Evolutionary conservation across 106 monocot genomes (phyloP), one percentile per base, ranked within the genome.

Genomic region (Allium fistulosum): DNA sequence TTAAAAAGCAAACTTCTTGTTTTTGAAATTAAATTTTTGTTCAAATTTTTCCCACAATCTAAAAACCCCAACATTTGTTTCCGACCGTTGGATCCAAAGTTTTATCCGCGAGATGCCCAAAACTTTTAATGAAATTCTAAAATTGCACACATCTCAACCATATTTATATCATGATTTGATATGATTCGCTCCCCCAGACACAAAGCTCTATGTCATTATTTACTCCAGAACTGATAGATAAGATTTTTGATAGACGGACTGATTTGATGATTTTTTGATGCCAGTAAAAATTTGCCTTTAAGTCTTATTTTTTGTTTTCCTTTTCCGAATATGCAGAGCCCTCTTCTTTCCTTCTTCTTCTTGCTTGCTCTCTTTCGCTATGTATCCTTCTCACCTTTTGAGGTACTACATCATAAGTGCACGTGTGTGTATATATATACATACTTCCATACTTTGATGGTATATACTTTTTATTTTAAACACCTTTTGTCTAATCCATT

Each of bases 341-440:
- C 28, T 7, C 51, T 45, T 9, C 60, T 57, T 9, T n/a, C 52
- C 7, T 58, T 70, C 27, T 50, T 18, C 59, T 58, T 49, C 62
- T 61, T 58, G 46, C 61, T 55, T 61, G 62, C 68, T 49, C 63
- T 57, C 16, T 49, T 7, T 46, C 28, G 56, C 59, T 67, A 88
- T 88, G 88, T 85, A 79, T 77, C 79, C 84, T 0, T 73, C 81
- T 62, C 72, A 61, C 17, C 59, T 75, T 67, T 78, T 72, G n/a
- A 52, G 85, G 84, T 85, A 78, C 37, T 37, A 37, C 37, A 4
- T 2, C 37, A 5, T 48, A 59, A 10, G 1, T 26, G 53, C 16
- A 15, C 26, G 11, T 59, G 12, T 22, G 14, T 49, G 7, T 7
- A 0, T 9, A 52, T 2, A 4, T 26, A 48, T 15, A 46, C 28